A percentile compares a stretch with the other conserved stretches of the same genome.
Evolutionary conservation across 2,329 filamentous ascomycete species (phyloP).

Genomic region (Beauveria asiatica): DNA sequence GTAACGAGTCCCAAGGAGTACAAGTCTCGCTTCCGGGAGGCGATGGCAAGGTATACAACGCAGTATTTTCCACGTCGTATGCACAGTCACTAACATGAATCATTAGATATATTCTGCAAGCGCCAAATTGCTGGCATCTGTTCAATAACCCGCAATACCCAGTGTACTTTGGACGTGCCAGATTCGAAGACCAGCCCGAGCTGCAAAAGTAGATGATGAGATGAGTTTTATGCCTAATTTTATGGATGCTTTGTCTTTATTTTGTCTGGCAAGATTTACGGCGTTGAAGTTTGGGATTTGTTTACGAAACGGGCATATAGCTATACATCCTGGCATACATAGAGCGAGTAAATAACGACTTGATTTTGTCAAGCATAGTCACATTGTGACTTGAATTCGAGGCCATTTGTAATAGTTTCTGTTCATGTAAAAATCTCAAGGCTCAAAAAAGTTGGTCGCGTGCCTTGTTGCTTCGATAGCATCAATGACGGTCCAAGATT

Average conservation of each 20-base stretch:
- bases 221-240: not conserved
- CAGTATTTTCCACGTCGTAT: not conserved
- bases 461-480: not conserved
- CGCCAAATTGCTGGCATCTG: conserved; percentile 68
- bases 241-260: not conserved
- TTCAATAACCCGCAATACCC: conserved; percentile 42
- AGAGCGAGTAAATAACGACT: not conserved
- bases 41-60: conserved; percentile 75
- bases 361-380: not conserved
- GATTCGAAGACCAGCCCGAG: conserved; percentile 31
- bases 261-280: not conserved
- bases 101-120: conserved; percentile 59
- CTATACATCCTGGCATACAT: not conserved
- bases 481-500: not conserved
- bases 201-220: conserved; percentile 1
- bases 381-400: not conserved
- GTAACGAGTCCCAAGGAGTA: conserved; percentile 98
- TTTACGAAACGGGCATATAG: not conserved
- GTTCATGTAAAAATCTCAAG: not conserved
- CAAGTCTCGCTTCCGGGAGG: conserved; percentile 88
- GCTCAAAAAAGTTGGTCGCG: not conserved
- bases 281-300: conserved; percentile 4
- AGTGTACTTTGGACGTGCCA: conserved; percentile 27
- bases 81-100: not conserved
- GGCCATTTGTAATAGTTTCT: not conserved